Percentiles rank a stretch among this genome's conserved stretches.
These are phyloP conservation scores for Leccinum variicolor DNA, from an alignment of 768 basidiomycete genomes.

Conservation along the genomic window DNA sequence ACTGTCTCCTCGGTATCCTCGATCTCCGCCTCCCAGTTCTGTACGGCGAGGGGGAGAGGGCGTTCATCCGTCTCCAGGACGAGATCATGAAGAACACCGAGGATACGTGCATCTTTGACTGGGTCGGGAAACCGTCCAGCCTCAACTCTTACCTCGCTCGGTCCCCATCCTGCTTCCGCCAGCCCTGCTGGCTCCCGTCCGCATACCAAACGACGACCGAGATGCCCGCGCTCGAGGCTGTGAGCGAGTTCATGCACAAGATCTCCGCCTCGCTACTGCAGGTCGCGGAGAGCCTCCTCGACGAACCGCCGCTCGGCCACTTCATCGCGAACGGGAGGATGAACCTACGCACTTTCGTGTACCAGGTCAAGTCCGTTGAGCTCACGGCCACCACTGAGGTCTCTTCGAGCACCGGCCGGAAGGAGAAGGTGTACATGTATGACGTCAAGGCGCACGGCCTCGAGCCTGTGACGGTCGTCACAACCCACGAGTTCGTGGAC, in stretches of 20 bases:
- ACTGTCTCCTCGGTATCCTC: constrained; percentile 29
- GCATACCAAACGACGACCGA: not conserved
- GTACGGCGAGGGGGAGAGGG: constrained; percentile 21
- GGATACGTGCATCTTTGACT: constrained; percentile 26
- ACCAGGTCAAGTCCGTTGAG: constrained; percentile 16
- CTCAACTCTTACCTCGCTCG: constrained; percentile 27
- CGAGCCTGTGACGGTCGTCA: constrained; percentile 12
- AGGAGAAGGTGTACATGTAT: constrained; percentile 15
- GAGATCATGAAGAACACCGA: constrained; percentile 28
- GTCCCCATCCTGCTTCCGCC: constrained; percentile 23
- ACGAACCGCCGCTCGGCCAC: constrained; percentile 26
- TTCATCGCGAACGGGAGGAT: constrained; percentile 30
- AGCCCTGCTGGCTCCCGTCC: constrained; percentile 10
- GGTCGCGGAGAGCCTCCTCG: constrained; percentile 16
- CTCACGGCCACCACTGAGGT: constrained; percentile 6
- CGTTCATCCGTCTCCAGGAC: constrained; percentile 26
- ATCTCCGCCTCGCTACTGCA: constrained; percentile 14
- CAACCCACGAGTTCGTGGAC: constrained; percentile 11
- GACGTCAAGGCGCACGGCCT: constrained; percentile 20
- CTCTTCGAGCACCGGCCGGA: not conserved
- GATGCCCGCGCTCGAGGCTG: constrained; percentile 6
- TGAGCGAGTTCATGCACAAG: constrained; percentile 15
- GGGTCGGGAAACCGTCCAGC: constrained; percentile 23
- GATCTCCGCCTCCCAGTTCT: constrained; percentile 27
- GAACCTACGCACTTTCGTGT: constrained; percentile 25